Evolutionary conservation across 2,329 filamentous ascomycete species (phyloP), one percentile per base, ranked within the genome.

Genomic region (Hypoxylon sp.): DNA sequence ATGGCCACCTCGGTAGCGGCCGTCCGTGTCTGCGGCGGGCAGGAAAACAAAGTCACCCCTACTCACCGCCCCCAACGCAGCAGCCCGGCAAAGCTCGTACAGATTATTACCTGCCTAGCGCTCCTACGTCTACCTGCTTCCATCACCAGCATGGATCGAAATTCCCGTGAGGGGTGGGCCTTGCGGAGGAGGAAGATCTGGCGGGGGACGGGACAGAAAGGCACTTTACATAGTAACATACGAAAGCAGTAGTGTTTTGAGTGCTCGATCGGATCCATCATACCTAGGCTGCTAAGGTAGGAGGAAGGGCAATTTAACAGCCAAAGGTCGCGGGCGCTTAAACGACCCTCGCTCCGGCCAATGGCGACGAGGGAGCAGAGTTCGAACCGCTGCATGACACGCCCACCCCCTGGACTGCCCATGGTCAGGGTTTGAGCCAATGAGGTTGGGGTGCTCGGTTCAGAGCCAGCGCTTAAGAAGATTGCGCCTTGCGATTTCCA

Each of bases 241-340:
- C 22, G n/a, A 52, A 22, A n/a, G n/a, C n/a, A n/a, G 52, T 46
- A 20, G 36, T 33, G 53, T 40, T 46, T 46, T 40, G 36, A 20
- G 36, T 7, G 16, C 36, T 40, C 36, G 32, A 48, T 28, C 7
- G 33, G 44, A 54, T 58, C n/a, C n/a, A n/a, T n/a, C n/a, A n/a
- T n/a, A n/a, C n/a, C n/a, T n/a, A n/a, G n/a, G n/a, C n/a, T n/a
- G n/a, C n/a, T n/a, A n/a, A 59, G 49, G 51, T 45, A 66, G 48
- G 45, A 51, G 42, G 46, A 42, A 56, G 53, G 38, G 65, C 52
- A 68, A 68, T 68, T 63, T 55, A 68, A 63, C 57, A 65, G 45
- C 22, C 42, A 67, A 68, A 72, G 67, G 70, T 72, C 69, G 70
- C 63, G 70, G 70, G 70, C 70, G 70, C 70, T 71, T 72, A 72